A percentile compares a stretch with the other conserved stretches of the same genome.
Conservation (phyloP, 257 asterid genomes). For the Nicotiana tomentosiformis region DNA sequence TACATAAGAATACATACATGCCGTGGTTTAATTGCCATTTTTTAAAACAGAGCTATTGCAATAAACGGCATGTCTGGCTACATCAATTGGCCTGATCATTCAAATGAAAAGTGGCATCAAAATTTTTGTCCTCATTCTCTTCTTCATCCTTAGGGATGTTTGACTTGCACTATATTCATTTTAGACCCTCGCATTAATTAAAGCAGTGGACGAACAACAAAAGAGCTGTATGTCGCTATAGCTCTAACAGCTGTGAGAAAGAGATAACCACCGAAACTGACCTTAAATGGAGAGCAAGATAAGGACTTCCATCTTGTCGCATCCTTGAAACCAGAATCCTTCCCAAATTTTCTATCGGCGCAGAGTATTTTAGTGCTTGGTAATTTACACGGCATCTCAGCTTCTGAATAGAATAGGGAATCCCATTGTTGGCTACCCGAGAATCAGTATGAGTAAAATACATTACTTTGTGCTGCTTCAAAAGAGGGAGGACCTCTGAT, state of each 20-base stretch:
- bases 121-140: background rate
- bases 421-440: slow-evolving; percentile 87
- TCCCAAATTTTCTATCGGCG: slow-evolving; percentile 71
- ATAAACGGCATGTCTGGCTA: background rate
- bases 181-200: background rate
- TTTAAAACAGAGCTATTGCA: background rate
- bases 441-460: slow-evolving; percentile 92
- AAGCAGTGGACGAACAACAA: background rate
- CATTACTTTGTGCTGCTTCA: slow-evolving; percentile 90
- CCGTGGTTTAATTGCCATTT: background rate
- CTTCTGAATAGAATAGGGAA: slow-evolving; percentile 74
- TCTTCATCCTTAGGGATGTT: background rate
- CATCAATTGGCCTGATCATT: background rate
- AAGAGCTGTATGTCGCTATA: background rate
- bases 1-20: background rate
- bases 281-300: slow-evolving; percentile 96
- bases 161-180: background rate
- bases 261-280: slow-evolving; percentile 20
- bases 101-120: background rate
- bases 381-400: slow-evolving; percentile 91
- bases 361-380: slow-evolving; percentile 73
- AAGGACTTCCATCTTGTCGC: slow-evolving; percentile 58
- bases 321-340: slow-evolving; percentile 67
- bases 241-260: background rate
- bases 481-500: slow-evolving; percentile 71